Evolutionary conservation across 2,329 filamentous ascomycete genomes (phyloP), one percentile per base, ranked within the genome.

Genomic region (Paraphaeosphaeria minitans): DNA sequence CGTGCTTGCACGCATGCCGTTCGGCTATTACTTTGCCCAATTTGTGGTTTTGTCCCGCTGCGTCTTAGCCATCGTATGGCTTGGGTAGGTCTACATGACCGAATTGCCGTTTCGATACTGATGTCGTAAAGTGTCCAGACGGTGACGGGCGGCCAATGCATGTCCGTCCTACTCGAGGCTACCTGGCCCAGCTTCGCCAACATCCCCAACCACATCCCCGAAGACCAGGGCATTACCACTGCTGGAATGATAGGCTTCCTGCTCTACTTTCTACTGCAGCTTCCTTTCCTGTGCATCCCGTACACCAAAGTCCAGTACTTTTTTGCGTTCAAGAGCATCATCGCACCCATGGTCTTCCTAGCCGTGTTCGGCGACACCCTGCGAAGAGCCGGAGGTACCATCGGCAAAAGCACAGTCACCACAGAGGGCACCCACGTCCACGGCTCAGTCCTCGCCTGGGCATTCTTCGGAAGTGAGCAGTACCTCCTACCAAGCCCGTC

Each of bases 31-130:
- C 59, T 68, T 68, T 59, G 66, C 63, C 47, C 66, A 67, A 56
- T 67, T 67, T 33, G 63, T 67, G 19, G 65, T 79, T 22, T 22
- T 76, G 29, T 70, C 74, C 19, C 66, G 75, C 19, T 69, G 74
- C 46, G 66, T 75, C 33, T 64, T 76, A 19, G 73, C 71, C 21
- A 68, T 76, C 13, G 75, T 77, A 61, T 77, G 75, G 74, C 67
- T 71, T 45, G 68, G 66, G 66, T 69, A n/a, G 60, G 66, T 31
- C 29, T 46, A 13, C 19, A 48, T 37, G 45, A n/a, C 51, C 8
- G 10, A 10, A 45, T 35, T 43, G 19, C 13, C n/a, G 24, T 22
- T 50, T 37, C n/a, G 31, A 35, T 29, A 29, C 63, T 67, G 53
- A 67, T 22, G 37, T 3, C 14, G 14, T 33, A 4, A 22, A 67